Evolutionary conservation across 2,329 filamentous ascomycete species (phyloP).

Genomic region (Lasiodiplodia sp.): DNA sequence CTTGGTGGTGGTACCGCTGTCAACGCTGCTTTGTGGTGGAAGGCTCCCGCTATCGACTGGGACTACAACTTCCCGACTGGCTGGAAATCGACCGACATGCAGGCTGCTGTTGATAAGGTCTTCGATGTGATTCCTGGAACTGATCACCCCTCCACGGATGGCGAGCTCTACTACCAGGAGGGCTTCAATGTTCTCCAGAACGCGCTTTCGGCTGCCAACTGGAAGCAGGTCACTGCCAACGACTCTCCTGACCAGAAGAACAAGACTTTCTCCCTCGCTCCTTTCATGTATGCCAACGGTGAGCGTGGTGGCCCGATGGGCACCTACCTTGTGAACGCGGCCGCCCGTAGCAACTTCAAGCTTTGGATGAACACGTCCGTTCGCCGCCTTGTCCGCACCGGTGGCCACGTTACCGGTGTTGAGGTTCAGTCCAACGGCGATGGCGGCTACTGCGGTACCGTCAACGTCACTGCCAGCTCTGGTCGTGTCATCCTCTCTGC

Average conservation of each 20-base stretch:
- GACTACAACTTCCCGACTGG: constrained; percentile 75
- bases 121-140: constrained; percentile 77
- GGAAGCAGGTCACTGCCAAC: constrained; percentile 69
- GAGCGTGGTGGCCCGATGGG: constrained; percentile 74
- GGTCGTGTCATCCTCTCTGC: constrained; percentile 74
- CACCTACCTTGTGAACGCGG: constrained; percentile 72
- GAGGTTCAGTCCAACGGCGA: constrained; percentile 68
- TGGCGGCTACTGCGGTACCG: constrained; percentile 65
- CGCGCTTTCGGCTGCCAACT: constrained; percentile 67
- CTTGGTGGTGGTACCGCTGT: constrained; percentile 72
- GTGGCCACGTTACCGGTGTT: constrained; percentile 70
- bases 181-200: constrained; percentile 69
- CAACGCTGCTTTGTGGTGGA: constrained; percentile 75
- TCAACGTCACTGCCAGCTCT: constrained; percentile 65
- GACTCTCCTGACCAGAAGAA: constrained; percentile 69
- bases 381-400: constrained; percentile 70
- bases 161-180: constrained; percentile 70
- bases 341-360: constrained; percentile 68
- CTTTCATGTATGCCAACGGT: constrained; percentile 72
- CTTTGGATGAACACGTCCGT: constrained; percentile 72
- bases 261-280: constrained; percentile 67
- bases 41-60: constrained; percentile 70
- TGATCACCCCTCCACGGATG: constrained; percentile 70
- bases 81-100: constrained; percentile 72
- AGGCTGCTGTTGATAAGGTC: constrained; percentile 64